phyloP scores from a whole-genome alignment of 441 rosid genomes.

The Raphanus hybrid region DNA sequence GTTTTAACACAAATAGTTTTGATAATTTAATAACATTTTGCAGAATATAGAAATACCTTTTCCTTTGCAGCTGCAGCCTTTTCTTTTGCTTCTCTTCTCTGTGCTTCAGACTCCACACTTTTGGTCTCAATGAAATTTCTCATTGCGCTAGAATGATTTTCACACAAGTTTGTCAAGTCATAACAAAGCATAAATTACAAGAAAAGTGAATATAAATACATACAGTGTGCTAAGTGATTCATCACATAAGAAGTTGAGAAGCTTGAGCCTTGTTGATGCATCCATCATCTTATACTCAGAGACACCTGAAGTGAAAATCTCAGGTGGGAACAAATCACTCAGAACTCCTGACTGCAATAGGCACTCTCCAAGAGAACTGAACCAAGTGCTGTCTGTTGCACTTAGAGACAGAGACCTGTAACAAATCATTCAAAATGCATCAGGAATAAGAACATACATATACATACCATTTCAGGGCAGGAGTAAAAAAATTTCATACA shows the following conservation, averaged over 20 bases:
- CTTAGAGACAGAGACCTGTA: conserved; percentile 57
- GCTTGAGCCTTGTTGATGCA: conserved; percentile 60
- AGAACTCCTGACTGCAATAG: conserved; percentile 49
- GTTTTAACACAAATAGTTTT: conserved; percentile 1
- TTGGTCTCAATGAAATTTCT: background rate
- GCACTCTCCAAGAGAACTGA: conserved; percentile 56
- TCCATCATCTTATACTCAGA: conserved; percentile 57
- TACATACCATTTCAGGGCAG: background rate
- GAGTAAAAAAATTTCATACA: conserved; percentile 46
- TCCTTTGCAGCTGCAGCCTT: conserved; percentile 54
- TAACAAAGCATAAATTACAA: background rate
- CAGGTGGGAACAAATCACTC: conserved; percentile 48
- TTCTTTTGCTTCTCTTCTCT: conserved; percentile 10
- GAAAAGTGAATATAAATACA: conserved; percentile 17
- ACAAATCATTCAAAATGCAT: conserved; percentile 17
- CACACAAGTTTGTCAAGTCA: background rate
- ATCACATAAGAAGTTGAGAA: conserved; percentile 81
- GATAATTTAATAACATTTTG: background rate
- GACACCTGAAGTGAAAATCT: conserved; percentile 48
- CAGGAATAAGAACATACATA: background rate
- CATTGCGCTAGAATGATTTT: conserved; percentile 42
- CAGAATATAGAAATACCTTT: conserved; percentile 48
- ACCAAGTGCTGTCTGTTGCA: conserved; percentile 60
- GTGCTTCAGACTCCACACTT: background rate
- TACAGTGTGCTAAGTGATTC: conserved; percentile 80